Conservation (phyloP, 345 rosid genomes). For the Barbarea vulgaris region DNA sequence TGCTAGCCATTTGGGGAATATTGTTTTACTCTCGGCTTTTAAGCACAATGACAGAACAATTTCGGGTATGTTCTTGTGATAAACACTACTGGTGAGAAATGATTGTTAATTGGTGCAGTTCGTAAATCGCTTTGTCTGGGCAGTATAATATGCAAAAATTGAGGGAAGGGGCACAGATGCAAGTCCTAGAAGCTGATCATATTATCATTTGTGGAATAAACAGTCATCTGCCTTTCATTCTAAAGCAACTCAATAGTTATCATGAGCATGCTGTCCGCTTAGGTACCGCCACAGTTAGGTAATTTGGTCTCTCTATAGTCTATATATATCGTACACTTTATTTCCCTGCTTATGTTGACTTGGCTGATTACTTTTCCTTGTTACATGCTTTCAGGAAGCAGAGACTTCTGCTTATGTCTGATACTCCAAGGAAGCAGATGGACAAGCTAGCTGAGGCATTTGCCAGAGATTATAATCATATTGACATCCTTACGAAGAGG, state of each 20-base stretch:
- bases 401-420: slow-evolving; percentile 93
- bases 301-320: slow-evolving; percentile 34
- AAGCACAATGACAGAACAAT: slow-evolving; percentile 98
- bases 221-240: slow-evolving; percentile 75
- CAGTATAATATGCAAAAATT: slow-evolving; percentile 91
- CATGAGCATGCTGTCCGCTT: slow-evolving; percentile 89
- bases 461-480: slow-evolving; percentile 77
- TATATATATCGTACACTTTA: slow-evolving; percentile 1
- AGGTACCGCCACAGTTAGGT: slow-evolving; percentile 96
- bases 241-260: slow-evolving; percentile 87
- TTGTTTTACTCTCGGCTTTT: slow-evolving; percentile 87
- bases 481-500: slow-evolving; percentile 94
- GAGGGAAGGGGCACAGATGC: slow-evolving; percentile 97
- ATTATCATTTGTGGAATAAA: slow-evolving; percentile 88
- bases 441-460: slow-evolving; percentile 77
- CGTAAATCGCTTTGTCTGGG: slow-evolving; percentile 33
- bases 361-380: slow-evolving; percentile 11
- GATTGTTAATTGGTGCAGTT: slow-evolving; percentile 28
- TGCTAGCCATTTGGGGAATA: slow-evolving; percentile 95
- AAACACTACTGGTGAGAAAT: slow-evolving; percentile 7
- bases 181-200: slow-evolving; percentile 92
- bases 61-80: slow-evolving; percentile 61
- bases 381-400: slow-evolving; percentile 66
- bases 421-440: slow-evolving; percentile 95
- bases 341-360: slow-evolving; percentile 13